Base-by-base conservation (phyloP, 306 rosid species). In the Citrullus amarus region DNA sequence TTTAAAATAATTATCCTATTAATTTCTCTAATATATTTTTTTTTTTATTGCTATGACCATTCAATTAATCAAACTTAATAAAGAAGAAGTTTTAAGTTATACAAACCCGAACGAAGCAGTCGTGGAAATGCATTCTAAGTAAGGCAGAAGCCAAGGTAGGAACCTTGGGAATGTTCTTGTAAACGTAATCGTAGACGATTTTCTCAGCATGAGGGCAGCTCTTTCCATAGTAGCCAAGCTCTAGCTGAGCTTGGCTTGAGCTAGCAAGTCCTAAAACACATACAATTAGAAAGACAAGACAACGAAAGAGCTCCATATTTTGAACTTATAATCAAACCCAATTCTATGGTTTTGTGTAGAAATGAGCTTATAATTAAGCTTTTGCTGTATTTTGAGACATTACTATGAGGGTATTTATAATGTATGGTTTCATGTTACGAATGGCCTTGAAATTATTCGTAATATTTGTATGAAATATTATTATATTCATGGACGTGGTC, bases 71-170 rank as follows among this genome's bases (percentile, higher is more conserved):
- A 2, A 32, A 32, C 36, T 32, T 32, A 32, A 32, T 32, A 32
- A 32, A 32, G 4, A 32, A 32, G 36, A 32, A 32, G 36, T 32
- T 32, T 32, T 36, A 36, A 43, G 48, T 7, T 8, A 43, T 43
- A 73, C 83, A 38, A 75, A 94, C 98, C 89, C 84, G 81, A 80
- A 94, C 88, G 63, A 94, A 87, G 86, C 98, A 94, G 54, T 94
- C 98, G 50, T 94, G 98, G 84, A 94, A 94, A 54, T 94, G 95
- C 82, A 94, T 43, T 60, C 98, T 84, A 28, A 94, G 4, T 83
- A 94, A 87, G 11, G 97, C 85, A 55, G 98, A 90, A 15, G 98
- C 97, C 38, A 94, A 44, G n/a, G 95, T 84, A 25, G 98, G 96
- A 16, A 76, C 92, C 57, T 85, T 83, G 30, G 11, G 88, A 81